Evolutionary conservation across 192 early-diverging fungal genomes (phyloP).

Genomic region (Kappamyces sp.): DNA sequence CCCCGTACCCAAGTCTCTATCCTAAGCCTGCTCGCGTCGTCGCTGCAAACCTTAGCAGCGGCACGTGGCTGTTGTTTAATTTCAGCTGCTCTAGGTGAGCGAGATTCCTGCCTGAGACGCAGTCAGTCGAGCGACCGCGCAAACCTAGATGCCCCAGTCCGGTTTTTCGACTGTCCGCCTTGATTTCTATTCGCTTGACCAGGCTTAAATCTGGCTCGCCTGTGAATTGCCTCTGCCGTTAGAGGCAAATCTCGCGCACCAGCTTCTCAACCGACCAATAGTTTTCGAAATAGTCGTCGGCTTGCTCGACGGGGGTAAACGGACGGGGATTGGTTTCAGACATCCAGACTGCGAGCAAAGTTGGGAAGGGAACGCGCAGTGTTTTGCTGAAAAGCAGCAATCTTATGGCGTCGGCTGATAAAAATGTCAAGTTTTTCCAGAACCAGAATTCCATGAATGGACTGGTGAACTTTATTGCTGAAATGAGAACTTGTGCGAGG

Average conservation of each 20-base stretch:
- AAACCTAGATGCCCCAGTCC: slow-evolving; percentile 26
- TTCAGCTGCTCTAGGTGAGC: slow-evolving; percentile 29
- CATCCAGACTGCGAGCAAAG: background rate
- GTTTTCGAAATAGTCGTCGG: slow-evolving; percentile 31
- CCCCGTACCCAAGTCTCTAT: slow-evolving; percentile 43
- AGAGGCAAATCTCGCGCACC: slow-evolving; percentile 13
- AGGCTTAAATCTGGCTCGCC: slow-evolving; percentile 18
- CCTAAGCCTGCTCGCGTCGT: slow-evolving; percentile 8
- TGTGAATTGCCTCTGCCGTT: slow-evolving; percentile 20
- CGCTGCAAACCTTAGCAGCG: slow-evolving; percentile 34
- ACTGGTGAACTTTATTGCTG: slow-evolving; percentile 16
- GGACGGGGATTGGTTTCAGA: slow-evolving; percentile 23
- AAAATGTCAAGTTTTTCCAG: slow-evolving; percentile 10
- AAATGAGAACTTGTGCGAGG: slow-evolving; percentile 4
- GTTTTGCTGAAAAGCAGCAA: slow-evolving; percentile 1
- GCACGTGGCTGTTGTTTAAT: slow-evolving; percentile 39
- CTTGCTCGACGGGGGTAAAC: slow-evolving; percentile 32
- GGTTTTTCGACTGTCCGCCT: slow-evolving; percentile 36
- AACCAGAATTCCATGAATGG: slow-evolving; percentile 19
- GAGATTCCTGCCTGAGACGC: slow-evolving; percentile 4
- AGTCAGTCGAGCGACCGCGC: slow-evolving; percentile 10
- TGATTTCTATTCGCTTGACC: slow-evolving; percentile 31
- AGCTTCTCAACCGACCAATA: slow-evolving; percentile 33
- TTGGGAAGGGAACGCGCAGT: background rate
- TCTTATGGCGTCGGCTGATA: background rate